Evolutionary conservation across 495 filamentous ascomycete species (phyloP).

Genomic region (Jackrogersella multiformis): DNA sequence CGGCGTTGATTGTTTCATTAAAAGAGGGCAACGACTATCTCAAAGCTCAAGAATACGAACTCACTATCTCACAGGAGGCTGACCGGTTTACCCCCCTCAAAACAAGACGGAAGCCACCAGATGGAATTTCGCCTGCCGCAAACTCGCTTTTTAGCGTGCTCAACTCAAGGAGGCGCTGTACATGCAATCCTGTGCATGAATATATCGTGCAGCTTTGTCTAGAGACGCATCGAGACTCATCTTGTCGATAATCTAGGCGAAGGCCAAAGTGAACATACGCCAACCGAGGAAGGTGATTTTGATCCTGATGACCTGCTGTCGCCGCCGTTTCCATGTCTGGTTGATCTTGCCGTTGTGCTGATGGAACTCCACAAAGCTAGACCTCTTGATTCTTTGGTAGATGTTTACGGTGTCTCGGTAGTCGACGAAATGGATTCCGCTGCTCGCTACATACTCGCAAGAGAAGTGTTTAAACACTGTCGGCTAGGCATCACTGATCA

Average conservation of each 20-base stretch:
- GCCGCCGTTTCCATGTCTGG: not conserved
- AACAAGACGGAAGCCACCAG: not conserved
- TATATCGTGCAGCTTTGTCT: slow-evolving; percentile 7
- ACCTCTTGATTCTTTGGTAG: not conserved
- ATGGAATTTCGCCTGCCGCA: not conserved
- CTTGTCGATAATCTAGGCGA: not conserved
- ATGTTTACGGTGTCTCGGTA: not conserved
- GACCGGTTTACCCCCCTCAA: not conserved
- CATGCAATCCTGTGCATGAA: not conserved
- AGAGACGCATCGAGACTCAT: not conserved
- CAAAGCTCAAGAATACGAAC: not conserved
- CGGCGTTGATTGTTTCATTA: not conserved
- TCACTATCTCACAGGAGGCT: not conserved
- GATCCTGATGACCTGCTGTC: not conserved
- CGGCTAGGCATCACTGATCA: not conserved
- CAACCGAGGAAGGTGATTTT: not conserved
- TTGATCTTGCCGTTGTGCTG: not conserved
- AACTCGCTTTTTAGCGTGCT: not conserved
- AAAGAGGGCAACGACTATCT: not conserved
- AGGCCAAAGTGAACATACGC: not conserved
- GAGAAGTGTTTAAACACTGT: not conserved
- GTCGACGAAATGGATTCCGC: not conserved
- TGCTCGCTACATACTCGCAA: not conserved
- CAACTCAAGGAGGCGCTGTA: slow-evolving; percentile 1
- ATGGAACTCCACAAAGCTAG: slow-evolving; percentile 3